A percentile compares a stretch with the other conserved stretches of the same genome.
phyloP scores from a whole-genome alignment of 768 basidiomycete species.

The Heimioporus sp. region DNA sequence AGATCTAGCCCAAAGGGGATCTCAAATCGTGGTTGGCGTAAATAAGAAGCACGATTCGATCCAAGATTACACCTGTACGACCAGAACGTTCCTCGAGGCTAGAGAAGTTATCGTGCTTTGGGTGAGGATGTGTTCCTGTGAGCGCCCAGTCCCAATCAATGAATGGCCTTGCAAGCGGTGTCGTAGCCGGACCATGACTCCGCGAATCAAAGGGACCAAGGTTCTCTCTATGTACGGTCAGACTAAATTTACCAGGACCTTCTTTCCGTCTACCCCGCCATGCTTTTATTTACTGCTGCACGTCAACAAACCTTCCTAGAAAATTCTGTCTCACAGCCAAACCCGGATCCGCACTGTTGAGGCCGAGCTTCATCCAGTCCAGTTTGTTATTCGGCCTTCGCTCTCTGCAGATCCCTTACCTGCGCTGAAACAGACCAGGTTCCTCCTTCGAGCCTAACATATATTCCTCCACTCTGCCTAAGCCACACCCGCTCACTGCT shows the following conservation, averaged over 20 bases:
- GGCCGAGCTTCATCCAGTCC: constrained; percentile 17
- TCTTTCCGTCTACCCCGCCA: constrained; percentile 29
- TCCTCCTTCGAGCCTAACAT: constrained; percentile 8
- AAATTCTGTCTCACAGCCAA: constrained; percentile 19
- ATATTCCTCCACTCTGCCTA: not conserved
- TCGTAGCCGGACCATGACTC: constrained; percentile 30
- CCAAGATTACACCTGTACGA: constrained; percentile 31
- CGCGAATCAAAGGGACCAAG: constrained; percentile 31
- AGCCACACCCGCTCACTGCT: constrained; percentile 1
- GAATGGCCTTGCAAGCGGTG: constrained; percentile 23
- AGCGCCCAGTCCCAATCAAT: constrained; percentile 32
- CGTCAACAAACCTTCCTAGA: constrained; percentile 28
- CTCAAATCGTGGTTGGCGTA: constrained; percentile 41
- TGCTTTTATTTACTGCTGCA: constrained; percentile 30
- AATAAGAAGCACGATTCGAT: constrained; percentile 39
- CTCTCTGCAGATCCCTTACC: constrained; percentile 27
- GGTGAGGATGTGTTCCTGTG: constrained; percentile 25
- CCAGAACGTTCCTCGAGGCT: constrained; percentile 39
- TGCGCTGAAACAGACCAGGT: constrained; percentile 10
- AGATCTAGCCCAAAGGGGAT: constrained; percentile 49
- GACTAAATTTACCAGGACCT: constrained; percentile 27
- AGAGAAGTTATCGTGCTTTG: constrained; percentile 31
- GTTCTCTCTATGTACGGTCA: constrained; percentile 31
- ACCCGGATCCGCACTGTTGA: constrained; percentile 15
- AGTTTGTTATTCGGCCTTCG: constrained; percentile 27